Conservation (phyloP, 2,329 filamentous ascomycete species). For the Xylariales sp. region DNA sequence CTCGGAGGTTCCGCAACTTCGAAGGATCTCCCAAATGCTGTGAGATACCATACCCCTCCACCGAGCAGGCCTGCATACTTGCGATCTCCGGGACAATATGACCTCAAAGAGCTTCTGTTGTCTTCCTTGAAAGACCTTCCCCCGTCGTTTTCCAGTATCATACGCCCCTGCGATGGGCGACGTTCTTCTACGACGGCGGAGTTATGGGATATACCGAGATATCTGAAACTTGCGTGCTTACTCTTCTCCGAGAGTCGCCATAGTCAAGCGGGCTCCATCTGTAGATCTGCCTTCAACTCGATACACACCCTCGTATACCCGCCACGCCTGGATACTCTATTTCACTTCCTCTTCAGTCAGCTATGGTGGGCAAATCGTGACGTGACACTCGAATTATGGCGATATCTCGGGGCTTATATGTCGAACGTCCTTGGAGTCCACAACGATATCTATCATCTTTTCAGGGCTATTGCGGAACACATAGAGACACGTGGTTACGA, state of each 20-base stretch:
- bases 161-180: background rate
- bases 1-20: background rate
- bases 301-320: background rate
- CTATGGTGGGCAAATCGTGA: constrained; percentile 6
- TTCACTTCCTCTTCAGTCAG: constrained; percentile 7
- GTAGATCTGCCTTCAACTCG: background rate
- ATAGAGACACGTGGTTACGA: constrained; percentile 2
- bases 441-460: constrained; percentile 2
- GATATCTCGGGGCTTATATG: constrained; percentile 6
- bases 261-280: constrained; percentile 6
- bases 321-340: constrained; percentile 6
- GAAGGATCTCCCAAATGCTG: background rate
- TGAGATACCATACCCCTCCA: constrained; percentile 6
- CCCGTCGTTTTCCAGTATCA: background rate
- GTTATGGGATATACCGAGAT: constrained; percentile 1
- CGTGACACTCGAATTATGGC: constrained; percentile 7
- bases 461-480: background rate
- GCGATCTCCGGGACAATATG: background rate
- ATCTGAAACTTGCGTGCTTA: constrained; percentile 4
- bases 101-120: constrained; percentile 4
- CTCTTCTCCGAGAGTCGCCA: constrained; percentile 6
- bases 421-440: background rate
- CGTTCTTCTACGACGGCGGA: background rate
- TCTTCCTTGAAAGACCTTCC: background rate
- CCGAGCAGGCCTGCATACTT: background rate